Evolutionary conservation across 148 eudicot species (phyloP).

Genomic region (Hydrangea macrophylla): DNA sequence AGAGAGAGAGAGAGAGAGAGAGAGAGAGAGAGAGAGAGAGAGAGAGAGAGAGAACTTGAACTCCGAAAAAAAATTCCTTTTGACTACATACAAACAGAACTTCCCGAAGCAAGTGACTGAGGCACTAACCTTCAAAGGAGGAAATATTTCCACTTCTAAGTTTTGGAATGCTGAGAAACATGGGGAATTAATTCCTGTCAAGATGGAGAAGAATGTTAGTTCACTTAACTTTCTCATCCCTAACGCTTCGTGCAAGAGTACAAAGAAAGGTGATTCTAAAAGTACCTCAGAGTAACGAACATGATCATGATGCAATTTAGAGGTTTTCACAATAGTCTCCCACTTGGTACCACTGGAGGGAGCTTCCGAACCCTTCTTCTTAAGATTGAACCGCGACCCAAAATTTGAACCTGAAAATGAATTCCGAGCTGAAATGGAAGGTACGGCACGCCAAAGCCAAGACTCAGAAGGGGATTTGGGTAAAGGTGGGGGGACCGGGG

Average conservation of each 20-base stretch:
- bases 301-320: conserved; percentile 69
- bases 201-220: conserved; percentile 5
- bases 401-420: conserved; percentile 41
- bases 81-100: neutral
- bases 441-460: conserved; percentile 82
- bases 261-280: neutral
- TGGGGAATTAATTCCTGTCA: conserved; percentile 67
- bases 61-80: neutral
- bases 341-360: conserved; percentile 50
- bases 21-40: too few species aligned
- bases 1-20: too few species aligned
- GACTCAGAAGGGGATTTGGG: conserved; percentile 98
- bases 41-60: too few species aligned
- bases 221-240: neutral
- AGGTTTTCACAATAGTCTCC: conserved; percentile 92
- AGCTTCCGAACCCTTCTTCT: conserved; percentile 41
- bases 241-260: neutral
- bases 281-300: conserved; percentile 87
- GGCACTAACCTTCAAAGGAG: neutral
- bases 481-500: conserved; percentile 70
- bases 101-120: neutral
- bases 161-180: conserved; percentile 31
- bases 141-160: conserved; percentile 26
- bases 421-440: conserved; percentile 55
- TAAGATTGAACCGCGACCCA: conserved; percentile 27